Evolutionary conservation across 768 basidiomycete genomes (phyloP).

Genomic region (Calocybe cyanea): DNA sequence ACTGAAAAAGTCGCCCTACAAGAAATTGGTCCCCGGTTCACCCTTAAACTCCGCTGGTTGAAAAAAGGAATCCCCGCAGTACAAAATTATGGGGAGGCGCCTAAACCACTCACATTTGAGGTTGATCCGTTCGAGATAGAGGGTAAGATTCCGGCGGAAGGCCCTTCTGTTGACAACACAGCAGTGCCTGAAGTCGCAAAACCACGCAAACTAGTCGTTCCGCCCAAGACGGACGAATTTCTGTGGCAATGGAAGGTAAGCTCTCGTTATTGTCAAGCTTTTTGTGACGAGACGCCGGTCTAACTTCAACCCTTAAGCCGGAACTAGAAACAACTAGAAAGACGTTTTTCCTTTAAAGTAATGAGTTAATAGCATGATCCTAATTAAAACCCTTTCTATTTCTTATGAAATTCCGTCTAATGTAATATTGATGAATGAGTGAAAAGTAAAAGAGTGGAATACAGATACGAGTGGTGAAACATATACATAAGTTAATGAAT

Average conservation of each 20-base stretch:
- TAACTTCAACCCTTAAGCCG: slow-evolving; percentile 46
- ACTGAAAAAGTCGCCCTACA: slow-evolving; percentile 89
- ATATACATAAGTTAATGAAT: not conserved
- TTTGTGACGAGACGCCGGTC: slow-evolving; percentile 6
- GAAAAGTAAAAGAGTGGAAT: too few relatives aligned
- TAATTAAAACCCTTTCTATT: too few relatives aligned
- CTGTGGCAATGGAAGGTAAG: slow-evolving; percentile 91
- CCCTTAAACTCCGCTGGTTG: slow-evolving; percentile 86
- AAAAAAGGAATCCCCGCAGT: slow-evolving; percentile 87
- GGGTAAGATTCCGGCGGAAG: slow-evolving; percentile 23
- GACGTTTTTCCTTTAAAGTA: slow-evolving; percentile 80
- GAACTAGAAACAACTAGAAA: slow-evolving; percentile 86
- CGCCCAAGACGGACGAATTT: slow-evolving; percentile 72
- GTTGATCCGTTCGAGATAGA: slow-evolving; percentile 32
- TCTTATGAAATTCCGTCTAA: too few relatives aligned
- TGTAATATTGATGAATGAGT: too few relatives aligned
- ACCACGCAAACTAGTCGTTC: slow-evolving; percentile 33
- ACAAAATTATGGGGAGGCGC: slow-evolving; percentile 59
- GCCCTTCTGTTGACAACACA: slow-evolving; percentile 12
- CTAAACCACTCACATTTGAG: slow-evolving; percentile 54
- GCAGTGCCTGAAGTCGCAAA: slow-evolving; percentile 18
- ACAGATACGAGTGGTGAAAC: not conserved
- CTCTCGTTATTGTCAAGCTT: slow-evolving; percentile 7
- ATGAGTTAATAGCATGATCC: too few relatives aligned
- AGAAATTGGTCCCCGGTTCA: slow-evolving; percentile 97